A percentile compares a stretch with the other conserved stretches of the same genome.
Evolutionary conservation across 352 stramenopile species (phyloP).

Genomic region (Phytophthora meadii): DNA sequence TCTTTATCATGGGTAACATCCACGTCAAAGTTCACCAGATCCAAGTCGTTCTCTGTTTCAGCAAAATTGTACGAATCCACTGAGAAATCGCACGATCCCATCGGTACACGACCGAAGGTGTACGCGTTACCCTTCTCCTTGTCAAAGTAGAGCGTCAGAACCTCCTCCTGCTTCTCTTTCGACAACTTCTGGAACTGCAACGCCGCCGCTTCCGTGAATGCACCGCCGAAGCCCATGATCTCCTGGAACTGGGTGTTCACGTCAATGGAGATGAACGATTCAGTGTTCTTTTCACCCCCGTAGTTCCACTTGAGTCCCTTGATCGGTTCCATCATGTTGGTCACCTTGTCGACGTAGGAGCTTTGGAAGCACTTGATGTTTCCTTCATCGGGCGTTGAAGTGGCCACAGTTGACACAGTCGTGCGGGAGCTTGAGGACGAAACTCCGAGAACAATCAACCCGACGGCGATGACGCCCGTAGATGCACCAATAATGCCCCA

Average conservation of each 20-base stretch:
- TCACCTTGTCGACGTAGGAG: conserved; percentile 59
- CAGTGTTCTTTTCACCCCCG: conserved; percentile 5
- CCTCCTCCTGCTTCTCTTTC: conserved; percentile 74
- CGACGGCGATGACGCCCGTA: conserved; percentile 2
- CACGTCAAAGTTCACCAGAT: conserved; percentile 78
- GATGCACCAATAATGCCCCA: conserved; percentile 33
- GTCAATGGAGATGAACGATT: conserved; percentile 62
- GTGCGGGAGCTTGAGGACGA: conserved; percentile 11
- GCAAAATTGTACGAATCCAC: conserved; percentile 89
- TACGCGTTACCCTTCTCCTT: conserved; percentile 80
- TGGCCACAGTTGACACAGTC: conserved; percentile 6
- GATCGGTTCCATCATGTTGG: conserved; percentile 73
- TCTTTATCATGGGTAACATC: conserved; percentile 78
- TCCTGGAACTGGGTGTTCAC: conserved; percentile 62
- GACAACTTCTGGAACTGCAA: conserved; percentile 88
- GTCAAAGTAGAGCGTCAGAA: conserved; percentile 90
- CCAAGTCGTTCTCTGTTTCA: conserved; percentile 75
- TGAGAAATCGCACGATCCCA: conserved; percentile 92
- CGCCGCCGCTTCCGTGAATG: conserved; percentile 91
- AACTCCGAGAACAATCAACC: conserved; percentile 11
- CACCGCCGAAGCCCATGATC: conserved; percentile 90
- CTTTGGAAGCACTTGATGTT: conserved; percentile 68
- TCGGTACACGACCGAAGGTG: conserved; percentile 88
- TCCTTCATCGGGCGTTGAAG: conserved; percentile 5
- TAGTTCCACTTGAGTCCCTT: conserved; percentile 49